Conservation (phyloP, 768 basidiomycete species). For the Suillus ampliporus region DNA sequence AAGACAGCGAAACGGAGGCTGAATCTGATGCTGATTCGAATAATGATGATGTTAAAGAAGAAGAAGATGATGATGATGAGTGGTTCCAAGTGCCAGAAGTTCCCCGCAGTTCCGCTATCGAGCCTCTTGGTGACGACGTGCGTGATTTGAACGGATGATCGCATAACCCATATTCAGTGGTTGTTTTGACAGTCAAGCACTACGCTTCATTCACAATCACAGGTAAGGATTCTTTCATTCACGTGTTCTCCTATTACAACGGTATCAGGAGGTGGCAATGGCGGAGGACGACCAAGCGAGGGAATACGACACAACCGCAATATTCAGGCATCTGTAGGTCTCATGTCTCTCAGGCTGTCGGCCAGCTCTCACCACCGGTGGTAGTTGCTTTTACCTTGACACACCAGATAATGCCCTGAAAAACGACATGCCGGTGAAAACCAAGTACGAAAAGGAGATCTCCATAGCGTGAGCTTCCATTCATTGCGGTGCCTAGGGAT, state of each 20-base stretch:
- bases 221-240: conserved; percentile 15
- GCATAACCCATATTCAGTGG: background rate
- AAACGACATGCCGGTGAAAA: conserved; percentile 64
- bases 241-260: background rate
- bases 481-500: background rate
- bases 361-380: background rate
- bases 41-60: conserved; percentile 57
- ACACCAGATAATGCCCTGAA: conserved; percentile 71
- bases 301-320: conserved; percentile 79
- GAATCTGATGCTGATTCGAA: conserved; percentile 75
- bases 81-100: conserved; percentile 39
- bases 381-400: conserved; percentile 89
- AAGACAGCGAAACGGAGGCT: conserved; percentile 52
- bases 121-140: conserved; percentile 3
- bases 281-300: conserved; percentile 72
- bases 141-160: background rate
- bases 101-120: background rate
- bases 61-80: conserved; percentile 43
- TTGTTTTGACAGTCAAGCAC: conserved; percentile 3
- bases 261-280: conserved; percentile 56
- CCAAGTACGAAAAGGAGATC: conserved; percentile 59
- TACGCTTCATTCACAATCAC: background rate
- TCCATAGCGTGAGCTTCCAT: conserved; percentile 51
- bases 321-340: conserved; percentile 84
- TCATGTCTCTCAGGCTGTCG: conserved; percentile 5